These are phyloP conservation scores for Peronospora tabacina DNA, from an alignment of 352 stramenopile genomes.

Conservation along the genomic window DNA sequence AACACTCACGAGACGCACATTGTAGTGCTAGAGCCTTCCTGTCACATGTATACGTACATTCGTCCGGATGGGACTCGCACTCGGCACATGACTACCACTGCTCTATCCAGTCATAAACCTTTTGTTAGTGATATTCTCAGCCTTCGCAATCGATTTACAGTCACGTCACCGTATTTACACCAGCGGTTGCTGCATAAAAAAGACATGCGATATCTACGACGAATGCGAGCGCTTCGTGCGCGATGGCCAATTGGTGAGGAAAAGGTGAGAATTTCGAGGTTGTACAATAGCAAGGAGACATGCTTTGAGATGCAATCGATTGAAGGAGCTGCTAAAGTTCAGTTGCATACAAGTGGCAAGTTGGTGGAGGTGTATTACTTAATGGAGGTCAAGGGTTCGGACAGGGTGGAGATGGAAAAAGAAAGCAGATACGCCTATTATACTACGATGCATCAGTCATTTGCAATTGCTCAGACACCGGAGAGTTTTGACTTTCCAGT, in stretches of 20 bases:
- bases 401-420: conserved; percentile 11
- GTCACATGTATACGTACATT: conserved; percentile 55
- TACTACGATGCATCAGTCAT: conserved; percentile 38
- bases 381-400: conserved; percentile 29
- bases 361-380: conserved; percentile 36
- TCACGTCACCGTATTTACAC: conserved; percentile 42
- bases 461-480: conserved; percentile 27
- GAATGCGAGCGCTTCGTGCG: conserved; percentile 15
- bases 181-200: conserved; percentile 10
- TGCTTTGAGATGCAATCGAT: conserved; percentile 59
- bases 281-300: conserved; percentile 28
- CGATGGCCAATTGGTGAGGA: conserved; percentile 25
- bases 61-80: conserved; percentile 36
- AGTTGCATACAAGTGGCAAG: conserved; percentile 28
- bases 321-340: conserved; percentile 46
- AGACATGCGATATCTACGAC: conserved; percentile 18
- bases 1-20: conserved; percentile 46
- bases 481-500: conserved; percentile 37
- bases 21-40: conserved; percentile 51
- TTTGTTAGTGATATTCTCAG: conserved; percentile 37
- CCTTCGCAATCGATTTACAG: conserved; percentile 48
- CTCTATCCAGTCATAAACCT: conserved; percentile 36
- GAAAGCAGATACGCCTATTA: conserved; percentile 27
- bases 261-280: conserved; percentile 21
- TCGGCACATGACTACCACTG: conserved; percentile 52